Percentiles rank a stretch among this genome's conserved stretches.
phyloP scores from a whole-genome alignment of 495 filamentous ascomycete genomes.

The Xylaria flabelliformis region DNA sequence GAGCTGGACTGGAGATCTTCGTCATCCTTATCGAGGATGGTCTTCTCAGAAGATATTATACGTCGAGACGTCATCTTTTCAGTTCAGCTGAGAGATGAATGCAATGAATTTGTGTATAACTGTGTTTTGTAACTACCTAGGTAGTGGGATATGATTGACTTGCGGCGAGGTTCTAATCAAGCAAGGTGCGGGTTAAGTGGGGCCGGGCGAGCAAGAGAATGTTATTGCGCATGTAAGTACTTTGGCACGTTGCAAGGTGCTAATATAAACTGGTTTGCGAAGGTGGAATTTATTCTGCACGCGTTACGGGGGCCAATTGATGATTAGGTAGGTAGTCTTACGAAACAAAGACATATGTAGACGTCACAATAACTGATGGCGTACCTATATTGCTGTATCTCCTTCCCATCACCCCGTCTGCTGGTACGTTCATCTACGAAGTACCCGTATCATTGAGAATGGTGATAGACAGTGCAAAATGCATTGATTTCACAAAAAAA shows the following conservation, averaged over 20 bases:
- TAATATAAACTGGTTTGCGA: neutral
- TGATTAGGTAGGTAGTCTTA: neutral
- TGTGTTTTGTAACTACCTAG: neutral
- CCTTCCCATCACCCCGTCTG: neutral
- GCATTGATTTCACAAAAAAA: neutral
- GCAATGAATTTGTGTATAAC: neutral
- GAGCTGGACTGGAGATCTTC: constrained; percentile 42
- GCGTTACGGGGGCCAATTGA: neutral
- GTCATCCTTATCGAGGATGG: constrained; percentile 61
- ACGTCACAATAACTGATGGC: neutral
- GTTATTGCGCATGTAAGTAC: no score
- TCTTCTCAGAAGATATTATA: constrained; percentile 61
- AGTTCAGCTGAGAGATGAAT: neutral
- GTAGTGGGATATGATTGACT: neutral
- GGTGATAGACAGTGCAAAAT: neutral
- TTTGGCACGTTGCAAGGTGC: no score
- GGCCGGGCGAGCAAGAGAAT: neutral
- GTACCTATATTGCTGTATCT: neutral
- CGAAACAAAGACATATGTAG: neutral
- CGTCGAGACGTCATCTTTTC: constrained; percentile 64
- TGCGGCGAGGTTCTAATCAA: constrained; percentile 6
- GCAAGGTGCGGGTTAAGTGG: constrained; percentile 3
- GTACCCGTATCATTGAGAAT: neutral
- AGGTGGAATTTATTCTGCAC: neutral
- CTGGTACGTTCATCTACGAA: neutral